phyloP scores from a whole-genome alignment of 352 stramenopile species.

The Aphanomyces invadans region DNA sequence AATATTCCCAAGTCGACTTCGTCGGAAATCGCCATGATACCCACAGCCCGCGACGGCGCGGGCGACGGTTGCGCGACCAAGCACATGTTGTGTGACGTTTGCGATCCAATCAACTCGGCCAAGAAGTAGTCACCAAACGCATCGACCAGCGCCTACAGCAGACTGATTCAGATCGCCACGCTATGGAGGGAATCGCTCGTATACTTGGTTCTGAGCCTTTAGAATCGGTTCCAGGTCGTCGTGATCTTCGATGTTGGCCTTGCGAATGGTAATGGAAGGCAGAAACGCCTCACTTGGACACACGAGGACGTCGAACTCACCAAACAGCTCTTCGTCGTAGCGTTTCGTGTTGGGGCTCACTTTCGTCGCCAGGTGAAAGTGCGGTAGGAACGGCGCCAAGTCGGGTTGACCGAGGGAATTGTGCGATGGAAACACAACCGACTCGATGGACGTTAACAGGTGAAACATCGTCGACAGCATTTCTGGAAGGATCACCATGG shows the following conservation, averaged over 20 bases:
- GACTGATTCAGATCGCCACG: background rate
- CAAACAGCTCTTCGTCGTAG: constrained; percentile 12
- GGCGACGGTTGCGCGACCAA: constrained; percentile 50
- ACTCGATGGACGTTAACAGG: constrained; percentile 12
- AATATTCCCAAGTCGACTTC: constrained; percentile 76
- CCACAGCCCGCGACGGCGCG: constrained; percentile 43
- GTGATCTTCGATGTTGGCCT: constrained; percentile 70
- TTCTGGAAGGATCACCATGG: background rate
- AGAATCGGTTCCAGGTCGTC: constrained; percentile 73
- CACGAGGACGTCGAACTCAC: constrained; percentile 11
- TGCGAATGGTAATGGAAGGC: constrained; percentile 44
- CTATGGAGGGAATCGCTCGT: background rate
- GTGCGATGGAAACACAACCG: constrained; percentile 3
- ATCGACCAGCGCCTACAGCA: constrained; percentile 38
- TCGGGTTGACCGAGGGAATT: background rate
- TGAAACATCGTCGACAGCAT: constrained; percentile 18
- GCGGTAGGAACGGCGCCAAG: background rate
- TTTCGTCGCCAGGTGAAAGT: constrained; percentile 1
- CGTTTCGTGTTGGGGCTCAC: background rate
- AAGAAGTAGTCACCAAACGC: constrained; percentile 90
- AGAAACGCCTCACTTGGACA: constrained; percentile 27
- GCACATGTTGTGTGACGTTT: constrained; percentile 80
- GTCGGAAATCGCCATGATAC: constrained; percentile 73
- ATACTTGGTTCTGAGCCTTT: constrained; percentile 40
- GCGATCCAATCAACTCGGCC: constrained; percentile 84